These are phyloP conservation scores for Cyberlindnera meyerae DNA, from an alignment of 805 yeast species.

Conservation along the genomic window DNA sequence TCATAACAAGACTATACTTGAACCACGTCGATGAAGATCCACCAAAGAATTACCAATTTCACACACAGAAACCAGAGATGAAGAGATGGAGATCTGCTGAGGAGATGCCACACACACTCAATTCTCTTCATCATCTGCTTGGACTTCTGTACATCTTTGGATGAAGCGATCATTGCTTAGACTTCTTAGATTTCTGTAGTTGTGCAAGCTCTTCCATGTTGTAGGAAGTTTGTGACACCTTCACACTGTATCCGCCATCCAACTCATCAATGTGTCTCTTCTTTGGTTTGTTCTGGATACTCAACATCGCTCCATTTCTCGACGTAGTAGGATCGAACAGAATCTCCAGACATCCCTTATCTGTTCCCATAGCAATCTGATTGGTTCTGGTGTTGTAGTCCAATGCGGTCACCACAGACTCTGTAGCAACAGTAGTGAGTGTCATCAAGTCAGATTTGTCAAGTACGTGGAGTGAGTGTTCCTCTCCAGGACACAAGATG, in stretches of 20 bases:
- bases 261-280: slow-evolving; percentile 16
- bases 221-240: slow-evolving; percentile 9
- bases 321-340: slow-evolving; percentile 21
- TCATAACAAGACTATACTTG: too few relatives aligned
- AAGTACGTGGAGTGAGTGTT: slow-evolving; percentile 10
- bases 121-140: background rate
- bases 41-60: too few relatives aligned
- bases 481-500: background rate
- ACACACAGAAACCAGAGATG: too few relatives aligned
- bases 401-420: slow-evolving; percentile 11
- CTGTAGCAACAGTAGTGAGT: slow-evolving; percentile 5
- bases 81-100: too few relatives aligned
- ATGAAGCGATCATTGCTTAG: background rate
- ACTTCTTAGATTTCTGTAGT: slow-evolving; percentile 12
- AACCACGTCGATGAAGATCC: too few relatives aligned
- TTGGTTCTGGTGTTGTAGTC: slow-evolving; percentile 21
- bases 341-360: slow-evolving; percentile 10
- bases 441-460: slow-evolving; percentile 21
- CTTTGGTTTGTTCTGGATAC: slow-evolving; percentile 18
- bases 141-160: background rate
- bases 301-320: slow-evolving; percentile 17
- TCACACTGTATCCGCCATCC: slow-evolving; percentile 7
- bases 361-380: slow-evolving; percentile 23
- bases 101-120: too few relatives aligned
- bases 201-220: slow-evolving; percentile 19